Percentiles rank a stretch among this genome's conserved stretches.
Evolutionary conservation across 352 stramenopile species (phyloP).

Genomic region (Globisporangium ultimum): DNA sequence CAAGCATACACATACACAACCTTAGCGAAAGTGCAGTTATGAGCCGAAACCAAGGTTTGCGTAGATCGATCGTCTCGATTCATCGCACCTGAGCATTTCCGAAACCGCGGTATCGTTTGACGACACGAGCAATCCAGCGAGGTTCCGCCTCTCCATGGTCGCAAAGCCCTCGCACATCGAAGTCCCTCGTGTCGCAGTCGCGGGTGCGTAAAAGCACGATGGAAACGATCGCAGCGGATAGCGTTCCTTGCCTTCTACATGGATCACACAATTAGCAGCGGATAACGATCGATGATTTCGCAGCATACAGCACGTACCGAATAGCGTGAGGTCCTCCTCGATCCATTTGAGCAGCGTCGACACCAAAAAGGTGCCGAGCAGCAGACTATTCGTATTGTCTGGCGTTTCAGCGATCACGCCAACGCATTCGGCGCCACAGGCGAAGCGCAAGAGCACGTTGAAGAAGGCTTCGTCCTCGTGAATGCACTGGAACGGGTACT

Average conservation of each 20-base stretch:
- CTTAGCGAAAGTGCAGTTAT: neutral
- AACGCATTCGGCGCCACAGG: constrained; percentile 34
- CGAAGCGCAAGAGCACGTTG: constrained; percentile 49
- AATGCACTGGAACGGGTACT: constrained; percentile 30
- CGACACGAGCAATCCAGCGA: constrained; percentile 28
- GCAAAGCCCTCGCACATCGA: constrained; percentile 36
- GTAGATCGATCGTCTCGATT: neutral
- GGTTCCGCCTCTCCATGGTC: constrained; percentile 23
- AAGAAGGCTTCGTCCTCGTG: constrained; percentile 51
- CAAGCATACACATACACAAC: neutral
- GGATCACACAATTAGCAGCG: neutral
- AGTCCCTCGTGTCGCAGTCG: constrained; percentile 17
- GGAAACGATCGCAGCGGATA: constrained; percentile 40
- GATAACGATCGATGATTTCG: neutral
- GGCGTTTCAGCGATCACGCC: constrained; percentile 33
- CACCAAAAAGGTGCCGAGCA: constrained; percentile 40
- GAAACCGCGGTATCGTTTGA: constrained; percentile 8
- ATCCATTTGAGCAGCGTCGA: constrained; percentile 55
- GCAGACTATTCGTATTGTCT: constrained; percentile 9
- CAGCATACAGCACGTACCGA: constrained; percentile 32
- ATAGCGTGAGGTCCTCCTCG: constrained; percentile 45
- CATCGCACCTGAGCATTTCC: constrained; percentile 13
- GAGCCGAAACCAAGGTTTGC: neutral
- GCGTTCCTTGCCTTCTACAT: constrained; percentile 27
- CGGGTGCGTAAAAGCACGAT: constrained; percentile 42